Conservation (phyloP, 169 alveolate species). For the Plasmodium billcollinsi region DNA sequence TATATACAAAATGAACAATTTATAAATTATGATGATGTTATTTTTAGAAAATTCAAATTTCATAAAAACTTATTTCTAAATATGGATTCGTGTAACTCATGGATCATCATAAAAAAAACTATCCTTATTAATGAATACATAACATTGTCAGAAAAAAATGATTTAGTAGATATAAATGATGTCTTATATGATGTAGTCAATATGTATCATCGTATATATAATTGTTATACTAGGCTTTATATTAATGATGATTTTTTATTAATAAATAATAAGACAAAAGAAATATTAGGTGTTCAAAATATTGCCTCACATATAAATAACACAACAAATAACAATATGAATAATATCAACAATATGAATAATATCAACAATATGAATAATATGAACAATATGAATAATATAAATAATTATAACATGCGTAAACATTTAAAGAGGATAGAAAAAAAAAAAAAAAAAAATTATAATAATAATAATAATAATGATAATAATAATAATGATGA, state of each 20-base stretch:
- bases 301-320: not conserved
- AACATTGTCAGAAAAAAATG: constrained; percentile 23
- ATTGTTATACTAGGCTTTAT: constrained; percentile 53
- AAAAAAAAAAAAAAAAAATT: not conserved
- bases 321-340: not conserved
- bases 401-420: not conserved
- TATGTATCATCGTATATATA: constrained; percentile 6
- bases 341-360: not conserved
- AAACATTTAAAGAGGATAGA: not conserved
- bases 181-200: constrained; percentile 46
- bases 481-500: not conserved
- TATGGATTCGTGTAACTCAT: constrained; percentile 57
- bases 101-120: constrained; percentile 57
- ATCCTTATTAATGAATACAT: constrained; percentile 51
- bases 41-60: constrained; percentile 58
- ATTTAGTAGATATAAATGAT: constrained; percentile 61
- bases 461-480: too few relatives aligned
- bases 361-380: not conserved
- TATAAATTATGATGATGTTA: constrained; percentile 34
- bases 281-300: constrained; percentile 65
- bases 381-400: not conserved
- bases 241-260: constrained; percentile 46
- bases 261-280: constrained; percentile 66
- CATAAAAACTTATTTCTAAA: constrained; percentile 34
- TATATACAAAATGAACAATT: constrained; percentile 68